A percentile compares a stretch with the other conserved stretches of the same genome.
phyloP scores from a whole-genome alignment of 2,329 filamentous ascomycete species.

The Nannizziopsis arthrosporioides region DNA sequence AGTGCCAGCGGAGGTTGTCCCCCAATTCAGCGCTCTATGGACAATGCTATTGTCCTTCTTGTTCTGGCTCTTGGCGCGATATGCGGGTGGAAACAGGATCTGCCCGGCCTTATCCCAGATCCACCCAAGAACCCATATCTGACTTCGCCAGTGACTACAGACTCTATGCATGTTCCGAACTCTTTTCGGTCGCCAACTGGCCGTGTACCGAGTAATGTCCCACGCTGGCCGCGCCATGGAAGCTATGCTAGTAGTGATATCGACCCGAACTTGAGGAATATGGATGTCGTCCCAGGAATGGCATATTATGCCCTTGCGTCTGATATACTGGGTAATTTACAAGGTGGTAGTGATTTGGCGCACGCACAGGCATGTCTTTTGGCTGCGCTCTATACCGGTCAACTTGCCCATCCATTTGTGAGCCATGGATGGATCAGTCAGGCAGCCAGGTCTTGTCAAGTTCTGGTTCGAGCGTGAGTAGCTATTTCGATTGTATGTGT shows the following conservation, averaged over 20 bases:
- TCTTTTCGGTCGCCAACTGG: slow-evolving; percentile 7
- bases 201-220: slow-evolving; percentile 6
- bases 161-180: slow-evolving; percentile 5
- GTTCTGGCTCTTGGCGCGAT: slow-evolving; percentile 81
- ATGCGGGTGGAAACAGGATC: slow-evolving; percentile 42
- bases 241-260: slow-evolving; percentile 15
- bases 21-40: slow-evolving; percentile 49
- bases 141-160: slow-evolving; percentile 9
- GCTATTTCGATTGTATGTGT: slow-evolving; percentile 1
- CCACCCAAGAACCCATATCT: slow-evolving; percentile 12
- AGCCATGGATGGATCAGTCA: slow-evolving; percentile 62
- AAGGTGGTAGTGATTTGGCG: slow-evolving; percentile 65
- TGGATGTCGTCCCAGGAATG: slow-evolving; percentile 77
- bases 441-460: slow-evolving; percentile 51
- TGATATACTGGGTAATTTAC: slow-evolving; percentile 72
- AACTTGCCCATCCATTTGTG: slow-evolving; percentile 74
- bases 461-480: slow-evolving; percentile 63
- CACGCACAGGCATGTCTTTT: slow-evolving; percentile 78
- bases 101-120: slow-evolving; percentile 45
- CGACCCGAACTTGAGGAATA: slow-evolving; percentile 44
- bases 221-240: slow-evolving; percentile 5
- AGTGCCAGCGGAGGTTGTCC: slow-evolving; percentile 2
- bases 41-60: slow-evolving; percentile 69
- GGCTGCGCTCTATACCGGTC: slow-evolving; percentile 78
- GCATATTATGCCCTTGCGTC: slow-evolving; percentile 81